Base-by-base conservation (phyloP, 73 alveolate species). In the Stentor roeselii region DNA sequence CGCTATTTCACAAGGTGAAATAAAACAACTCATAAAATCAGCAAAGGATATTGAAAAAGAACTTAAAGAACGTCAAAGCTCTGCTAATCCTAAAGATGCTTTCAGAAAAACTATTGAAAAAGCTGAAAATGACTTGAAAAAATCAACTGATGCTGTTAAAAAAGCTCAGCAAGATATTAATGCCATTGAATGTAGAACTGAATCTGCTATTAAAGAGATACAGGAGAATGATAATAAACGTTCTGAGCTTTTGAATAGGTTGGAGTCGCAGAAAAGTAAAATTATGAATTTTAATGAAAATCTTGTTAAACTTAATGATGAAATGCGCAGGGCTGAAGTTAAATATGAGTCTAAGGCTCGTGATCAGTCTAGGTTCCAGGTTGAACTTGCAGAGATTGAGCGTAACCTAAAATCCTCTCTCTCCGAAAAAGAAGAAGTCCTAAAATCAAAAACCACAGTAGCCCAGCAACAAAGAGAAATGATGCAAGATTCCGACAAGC, bases 351-450 rank as follows among this genome's bases (percentile, higher is more conserved):
- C 78, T 59, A 78, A 78, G 39, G 67, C 78, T 3, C 42, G 83
- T 6, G 82, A 86, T 6, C 85, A 76, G 58, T 75, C 75, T 2
- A 60, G 35, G 36, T 58, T 75, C 59, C 31, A 86, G 80, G 38
- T 58, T n/a, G 82, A 76, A 37, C 59, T 59, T 1, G 87, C 86
- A 38, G 84, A 89, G 31, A 80, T 77, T 30, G 76, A 89, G 59
- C 41, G 77, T 82, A 93, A 93, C 60, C 86, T 83, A 34, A 90
- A 90, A 82, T 87, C 87, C 88, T 86, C 77, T 42, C 88, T 89
- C 67, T 80, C 87, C 75, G 94, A 95, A 78, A 30, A 88, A 27
- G 87, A 87, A 78, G 78, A 67, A 14, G 39, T 83, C 3, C 41
- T 30, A 39, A 27, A 83, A 75, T 58, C 67, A 34, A 0, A 75